Conservation (phyloP, 108 stramenopile species). For the Chaetoceros tenuissimus region DNA sequence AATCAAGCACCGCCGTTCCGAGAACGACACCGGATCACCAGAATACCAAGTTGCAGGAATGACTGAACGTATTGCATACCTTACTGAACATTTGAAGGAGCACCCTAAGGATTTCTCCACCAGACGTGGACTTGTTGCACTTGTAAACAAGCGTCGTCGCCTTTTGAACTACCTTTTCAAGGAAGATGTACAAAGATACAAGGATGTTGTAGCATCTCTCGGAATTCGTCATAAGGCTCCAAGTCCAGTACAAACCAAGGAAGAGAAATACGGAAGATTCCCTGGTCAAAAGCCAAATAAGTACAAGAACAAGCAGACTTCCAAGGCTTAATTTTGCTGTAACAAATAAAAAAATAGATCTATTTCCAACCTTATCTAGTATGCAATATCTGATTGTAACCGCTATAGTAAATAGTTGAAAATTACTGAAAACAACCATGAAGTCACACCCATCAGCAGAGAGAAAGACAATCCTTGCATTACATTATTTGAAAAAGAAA, state of each 20-base stretch:
- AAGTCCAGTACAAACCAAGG: slow-evolving; percentile 41
- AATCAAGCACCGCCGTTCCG: slow-evolving; percentile 60
- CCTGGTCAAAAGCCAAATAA: slow-evolving; percentile 68
- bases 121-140: slow-evolving; percentile 89
- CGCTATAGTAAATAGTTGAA: no score
- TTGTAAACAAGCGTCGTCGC: slow-evolving; percentile 94
- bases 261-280: slow-evolving; percentile 66
- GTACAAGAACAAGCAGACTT: slow-evolving; percentile 4
- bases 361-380: no score
- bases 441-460: no score
- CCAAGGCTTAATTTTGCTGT: no score
- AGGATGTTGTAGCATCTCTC: slow-evolving; percentile 43
- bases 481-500: no score
- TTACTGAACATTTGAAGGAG: slow-evolving; percentile 83
- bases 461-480: no score
- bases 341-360: no score
- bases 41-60: slow-evolving; percentile 92
- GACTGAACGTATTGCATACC: slow-evolving; percentile 90
- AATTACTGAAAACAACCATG: no score
- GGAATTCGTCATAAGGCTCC: slow-evolving; percentile 85
- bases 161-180: slow-evolving; percentile 81
- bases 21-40: slow-evolving; percentile 83
- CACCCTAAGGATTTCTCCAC: slow-evolving; percentile 95
- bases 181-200: slow-evolving; percentile 62
- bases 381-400: no score